phyloP scores from a whole-genome alignment of 495 filamentous ascomycete genomes.

The Lindgomyces ingoldianus region DNA sequence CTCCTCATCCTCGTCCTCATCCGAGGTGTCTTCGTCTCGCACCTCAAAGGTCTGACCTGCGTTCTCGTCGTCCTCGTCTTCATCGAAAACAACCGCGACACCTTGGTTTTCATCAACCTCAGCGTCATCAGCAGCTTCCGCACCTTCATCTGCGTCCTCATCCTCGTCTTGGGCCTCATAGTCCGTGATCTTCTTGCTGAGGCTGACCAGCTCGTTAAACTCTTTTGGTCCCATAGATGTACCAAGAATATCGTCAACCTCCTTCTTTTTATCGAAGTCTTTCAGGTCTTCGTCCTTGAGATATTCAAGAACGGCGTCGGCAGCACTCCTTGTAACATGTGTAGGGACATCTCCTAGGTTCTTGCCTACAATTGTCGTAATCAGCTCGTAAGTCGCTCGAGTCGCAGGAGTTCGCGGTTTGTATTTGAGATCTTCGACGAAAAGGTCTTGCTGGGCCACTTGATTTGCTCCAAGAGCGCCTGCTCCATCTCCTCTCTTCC shows the following conservation, averaged over 20 bases:
- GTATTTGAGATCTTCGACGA: constrained; percentile 84
- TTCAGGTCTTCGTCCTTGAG: constrained; percentile 95
- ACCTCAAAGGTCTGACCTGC: constrained; percentile 75
- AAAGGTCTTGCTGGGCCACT: constrained; percentile 78
- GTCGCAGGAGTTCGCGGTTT: constrained; percentile 89
- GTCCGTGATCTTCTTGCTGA: constrained; percentile 98
- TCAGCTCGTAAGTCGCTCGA: constrained; percentile 92
- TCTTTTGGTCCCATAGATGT: constrained; percentile 79
- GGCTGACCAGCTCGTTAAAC: constrained; percentile 94
- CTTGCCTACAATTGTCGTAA: constrained; percentile 83
- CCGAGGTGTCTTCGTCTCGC: constrained; percentile 72
- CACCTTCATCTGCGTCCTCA: constrained; percentile 72
- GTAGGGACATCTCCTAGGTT: constrained; percentile 92
- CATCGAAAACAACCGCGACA: constrained; percentile 94
- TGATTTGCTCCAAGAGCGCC: constrained; percentile 72
- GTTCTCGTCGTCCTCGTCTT: constrained; percentile 89
- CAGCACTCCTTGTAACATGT: constrained; percentile 89
- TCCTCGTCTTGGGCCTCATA: constrained; percentile 97
- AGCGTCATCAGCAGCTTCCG: constrained; percentile 58
- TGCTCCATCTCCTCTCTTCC: constrained; percentile 75
- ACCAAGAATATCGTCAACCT: constrained; percentile 90
- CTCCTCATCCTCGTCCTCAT: constrained; percentile 69
- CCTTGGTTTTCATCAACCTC: constrained; percentile 93
- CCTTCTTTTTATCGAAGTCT: constrained; percentile 98
- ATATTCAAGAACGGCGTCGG: constrained; percentile 85